Percentiles rank a stretch among this genome's conserved stretches.
phyloP scores from a whole-genome alignment of 305 asterid genomes.

The Coffea humblotiana region DNA sequence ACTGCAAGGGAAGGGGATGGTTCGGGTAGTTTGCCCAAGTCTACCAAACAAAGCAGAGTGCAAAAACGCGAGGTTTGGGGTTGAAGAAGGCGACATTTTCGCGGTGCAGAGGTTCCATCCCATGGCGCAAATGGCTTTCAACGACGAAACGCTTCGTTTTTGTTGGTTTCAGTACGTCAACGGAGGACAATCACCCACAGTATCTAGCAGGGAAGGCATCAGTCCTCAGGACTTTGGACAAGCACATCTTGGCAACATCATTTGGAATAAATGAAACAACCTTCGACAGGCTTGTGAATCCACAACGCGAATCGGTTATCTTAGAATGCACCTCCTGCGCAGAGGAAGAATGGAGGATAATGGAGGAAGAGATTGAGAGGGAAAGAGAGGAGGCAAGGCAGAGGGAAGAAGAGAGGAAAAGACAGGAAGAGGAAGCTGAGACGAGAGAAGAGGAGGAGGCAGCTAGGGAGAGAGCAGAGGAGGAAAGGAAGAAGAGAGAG shows the following conservation, averaged over 20 bases:
- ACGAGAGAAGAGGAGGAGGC: conserved; percentile 29
- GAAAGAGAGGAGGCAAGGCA: conserved; percentile 32
- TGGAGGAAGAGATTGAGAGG: conserved; percentile 51
- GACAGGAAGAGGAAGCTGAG: conserved; percentile 21
- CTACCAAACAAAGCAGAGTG: conserved; percentile 29
- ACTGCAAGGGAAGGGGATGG: conserved; percentile 66
- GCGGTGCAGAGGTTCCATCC: conserved; percentile 68
- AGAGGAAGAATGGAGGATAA: conserved; percentile 56
- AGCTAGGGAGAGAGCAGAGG: conserved; percentile 18
- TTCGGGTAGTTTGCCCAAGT: conserved; percentile 58
- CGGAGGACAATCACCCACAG: conserved; percentile 67
- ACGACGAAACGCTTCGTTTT: conserved; percentile 69
- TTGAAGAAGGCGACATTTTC: conserved; percentile 72
- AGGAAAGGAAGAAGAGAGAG: conserved; percentile 14
- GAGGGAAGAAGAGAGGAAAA: conserved; percentile 25
- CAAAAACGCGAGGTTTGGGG: conserved; percentile 44
- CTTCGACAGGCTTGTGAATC: conserved; percentile 39
- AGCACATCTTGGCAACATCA: conserved; percentile 47
- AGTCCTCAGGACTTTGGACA: conserved; percentile 50
- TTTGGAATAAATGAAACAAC: conserved; percentile 46
- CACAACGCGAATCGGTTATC: conserved; percentile 54
- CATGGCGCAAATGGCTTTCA: conserved; percentile 87
- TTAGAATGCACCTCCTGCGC: conserved; percentile 75
- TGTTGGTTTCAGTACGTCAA: conserved; percentile 59
- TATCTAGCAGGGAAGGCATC: conserved; percentile 73